Percentiles rank a stretch among this genome's conserved stretches.
Conservation (phyloP, 352 stramenopile species). For the Ophiocytium majus region DNA sequence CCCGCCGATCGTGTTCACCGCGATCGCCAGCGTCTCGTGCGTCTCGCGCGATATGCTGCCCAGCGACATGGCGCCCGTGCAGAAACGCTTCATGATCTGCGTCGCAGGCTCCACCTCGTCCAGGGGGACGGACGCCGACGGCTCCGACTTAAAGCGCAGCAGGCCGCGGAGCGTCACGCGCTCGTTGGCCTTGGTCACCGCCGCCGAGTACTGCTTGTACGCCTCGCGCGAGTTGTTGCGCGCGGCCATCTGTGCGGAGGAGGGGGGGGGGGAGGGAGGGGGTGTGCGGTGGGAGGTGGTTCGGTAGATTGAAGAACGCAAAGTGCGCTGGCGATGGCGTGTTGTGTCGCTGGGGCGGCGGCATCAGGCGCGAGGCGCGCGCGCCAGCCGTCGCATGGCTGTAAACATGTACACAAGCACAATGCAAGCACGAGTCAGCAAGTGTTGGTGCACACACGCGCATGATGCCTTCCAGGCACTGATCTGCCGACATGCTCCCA, state of each 20-base stretch:
- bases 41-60: slow-evolving; percentile 90
- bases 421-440: too few relatives aligned
- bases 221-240: slow-evolving; percentile 85
- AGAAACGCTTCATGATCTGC: slow-evolving; percentile 94
- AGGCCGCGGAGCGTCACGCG: slow-evolving; percentile 87
- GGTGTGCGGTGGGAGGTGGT: slow-evolving; percentile 7
- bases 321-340: not conserved
- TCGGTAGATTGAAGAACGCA: not conserved
- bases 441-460: too few relatives aligned
- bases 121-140: slow-evolving; percentile 76
- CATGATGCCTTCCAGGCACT: too few relatives aligned
- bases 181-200: slow-evolving; percentile 81
- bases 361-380: too few relatives aligned
- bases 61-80: slow-evolving; percentile 90
- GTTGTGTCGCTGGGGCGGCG: not conserved
- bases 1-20: slow-evolving; percentile 81
- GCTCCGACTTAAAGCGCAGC: slow-evolving; percentile 88
- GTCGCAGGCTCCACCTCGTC: slow-evolving; percentile 85
- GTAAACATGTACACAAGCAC: too few relatives aligned
- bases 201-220: slow-evolving; percentile 83
- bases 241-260: slow-evolving; percentile 63
- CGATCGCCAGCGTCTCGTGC: slow-evolving; percentile 87
- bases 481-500: too few relatives aligned
- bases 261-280: slow-evolving; percentile 15
- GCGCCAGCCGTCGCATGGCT: too few relatives aligned